A percentile compares a stretch with the other conserved stretches of the same genome.
phyloP scores from a whole-genome alignment of 371 early-diverging fungal species.

The Globomyces sp. region DNA sequence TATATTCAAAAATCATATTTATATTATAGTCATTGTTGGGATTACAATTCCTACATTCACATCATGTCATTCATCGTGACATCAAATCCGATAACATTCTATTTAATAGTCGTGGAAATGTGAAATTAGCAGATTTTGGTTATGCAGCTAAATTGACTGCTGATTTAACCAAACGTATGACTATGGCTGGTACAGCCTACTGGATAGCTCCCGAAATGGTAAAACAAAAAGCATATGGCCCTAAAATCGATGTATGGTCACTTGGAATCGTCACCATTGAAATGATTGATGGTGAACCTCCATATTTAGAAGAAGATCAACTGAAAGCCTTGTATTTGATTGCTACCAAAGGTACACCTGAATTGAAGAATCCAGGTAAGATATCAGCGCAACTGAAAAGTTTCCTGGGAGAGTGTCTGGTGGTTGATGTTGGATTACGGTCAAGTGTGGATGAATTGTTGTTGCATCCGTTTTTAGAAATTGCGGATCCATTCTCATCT shows the following conservation, averaged over 20 bases:
- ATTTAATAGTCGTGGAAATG: slow-evolving; percentile 72
- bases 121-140: slow-evolving; percentile 87
- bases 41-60: slow-evolving; percentile 80
- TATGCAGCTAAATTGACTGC: slow-evolving; percentile 86
- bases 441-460: slow-evolving; percentile 74
- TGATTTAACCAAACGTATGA: slow-evolving; percentile 75
- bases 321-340: slow-evolving; percentile 86
- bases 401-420: slow-evolving; percentile 78
- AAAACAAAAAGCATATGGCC: slow-evolving; percentile 64
- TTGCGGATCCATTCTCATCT: slow-evolving; percentile 63
- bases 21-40: slow-evolving; percentile 64
- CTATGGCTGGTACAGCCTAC: slow-evolving; percentile 92
- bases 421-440: slow-evolving; percentile 76
- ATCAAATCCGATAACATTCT: slow-evolving; percentile 92
- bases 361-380: slow-evolving; percentile 72
- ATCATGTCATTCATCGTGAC: slow-evolving; percentile 90
- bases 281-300: slow-evolving; percentile 92
- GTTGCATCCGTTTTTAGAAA: slow-evolving; percentile 76
- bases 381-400: slow-evolving; percentile 72
- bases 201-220: slow-evolving; percentile 66
- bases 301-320: slow-evolving; percentile 90
- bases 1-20: slow-evolving; percentile 16
- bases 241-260: slow-evolving; percentile 92
- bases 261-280: slow-evolving; percentile 93
- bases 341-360: slow-evolving; percentile 80